Conservation (phyloP, 306 rosid genomes). For the Chamaecrista fasciculata region DNA sequence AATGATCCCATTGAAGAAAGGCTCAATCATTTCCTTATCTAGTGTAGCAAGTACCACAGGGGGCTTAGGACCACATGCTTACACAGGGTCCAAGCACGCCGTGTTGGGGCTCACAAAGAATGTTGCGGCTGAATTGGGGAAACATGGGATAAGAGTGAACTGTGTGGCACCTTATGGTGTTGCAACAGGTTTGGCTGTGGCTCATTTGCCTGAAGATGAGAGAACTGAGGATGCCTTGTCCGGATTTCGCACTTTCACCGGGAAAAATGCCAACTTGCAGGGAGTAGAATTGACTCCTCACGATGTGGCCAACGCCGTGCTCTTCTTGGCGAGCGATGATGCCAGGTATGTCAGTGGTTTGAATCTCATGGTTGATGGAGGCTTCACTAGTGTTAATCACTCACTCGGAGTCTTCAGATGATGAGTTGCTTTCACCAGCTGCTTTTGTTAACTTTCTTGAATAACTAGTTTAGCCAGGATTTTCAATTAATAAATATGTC, state of each 20-base stretch:
- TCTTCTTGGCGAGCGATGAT: conserved; percentile 81
- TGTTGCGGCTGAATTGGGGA: conserved; percentile 83
- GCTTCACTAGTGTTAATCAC: conserved; percentile 55
- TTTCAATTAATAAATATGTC: neutral
- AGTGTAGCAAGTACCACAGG: conserved; percentile 56
- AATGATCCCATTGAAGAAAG: conserved; percentile 67
- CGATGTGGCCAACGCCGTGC: conserved; percentile 82
- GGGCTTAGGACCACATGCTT: conserved; percentile 65
- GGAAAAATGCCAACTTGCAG: conserved; percentile 59
- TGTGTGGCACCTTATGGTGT: conserved; percentile 68
- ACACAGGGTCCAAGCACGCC: conserved; percentile 81
- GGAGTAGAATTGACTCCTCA: conserved; percentile 56
- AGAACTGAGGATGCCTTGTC: conserved; percentile 53
- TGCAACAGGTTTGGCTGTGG: conserved; percentile 54
- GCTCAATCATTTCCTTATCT: conserved; percentile 67
- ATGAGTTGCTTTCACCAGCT: conserved; percentile 10
- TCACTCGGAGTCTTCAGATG: conserved; percentile 54
- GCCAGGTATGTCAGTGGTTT: conserved; percentile 66
- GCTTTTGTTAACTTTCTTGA: neutral
- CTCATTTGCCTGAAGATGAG: conserved; percentile 67
- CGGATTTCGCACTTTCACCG: conserved; percentile 40
- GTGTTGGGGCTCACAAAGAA: conserved; percentile 72
- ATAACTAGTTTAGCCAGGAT: neutral
- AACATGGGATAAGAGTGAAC: conserved; percentile 56
- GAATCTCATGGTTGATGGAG: conserved; percentile 82